phyloP scores from a whole-genome alignment of 225 moss, liverwort and hornwort genomes.

The Straminergon stramineum region DNA sequence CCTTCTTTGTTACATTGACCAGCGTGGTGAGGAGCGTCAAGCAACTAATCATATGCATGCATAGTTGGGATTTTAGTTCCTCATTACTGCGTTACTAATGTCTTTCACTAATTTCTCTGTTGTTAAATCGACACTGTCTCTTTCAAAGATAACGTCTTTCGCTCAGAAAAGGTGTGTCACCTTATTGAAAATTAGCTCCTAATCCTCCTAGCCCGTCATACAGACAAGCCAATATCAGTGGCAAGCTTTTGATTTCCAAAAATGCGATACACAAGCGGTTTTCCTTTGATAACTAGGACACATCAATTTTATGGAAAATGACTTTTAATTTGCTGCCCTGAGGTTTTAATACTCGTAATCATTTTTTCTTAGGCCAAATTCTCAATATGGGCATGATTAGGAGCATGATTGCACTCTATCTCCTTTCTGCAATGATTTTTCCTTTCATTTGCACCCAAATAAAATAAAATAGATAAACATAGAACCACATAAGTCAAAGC shows the following conservation, averaged over 20 bases:
- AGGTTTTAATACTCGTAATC: neutral
- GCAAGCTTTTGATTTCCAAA: neutral
- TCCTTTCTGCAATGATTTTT: neutral
- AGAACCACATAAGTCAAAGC: neutral
- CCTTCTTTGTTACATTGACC: neutral
- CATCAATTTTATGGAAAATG: neutral
- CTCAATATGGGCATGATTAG: neutral
- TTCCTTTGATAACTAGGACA: no score
- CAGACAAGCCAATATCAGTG: neutral
- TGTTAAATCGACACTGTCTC: neutral
- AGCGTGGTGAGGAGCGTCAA: neutral
- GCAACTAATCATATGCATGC: neutral
- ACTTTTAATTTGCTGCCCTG: no score
- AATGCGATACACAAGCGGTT: neutral
- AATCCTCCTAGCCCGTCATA: neutral
- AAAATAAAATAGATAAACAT: no score
- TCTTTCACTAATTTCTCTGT: neutral
- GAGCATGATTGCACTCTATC: neutral
- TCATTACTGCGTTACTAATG: no score
- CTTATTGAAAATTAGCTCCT: neutral
- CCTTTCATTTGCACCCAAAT: neutral
- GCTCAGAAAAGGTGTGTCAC: neutral
- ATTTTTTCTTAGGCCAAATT: neutral
- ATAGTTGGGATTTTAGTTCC: no score
- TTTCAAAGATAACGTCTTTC: neutral